A percentile compares a stretch with the other conserved stretches of the same genome.
These are phyloP conservation scores for Talaromyces wortmannii DNA, from an alignment of 495 filamentous ascomycete genomes.

Conservation along the genomic window DNA sequence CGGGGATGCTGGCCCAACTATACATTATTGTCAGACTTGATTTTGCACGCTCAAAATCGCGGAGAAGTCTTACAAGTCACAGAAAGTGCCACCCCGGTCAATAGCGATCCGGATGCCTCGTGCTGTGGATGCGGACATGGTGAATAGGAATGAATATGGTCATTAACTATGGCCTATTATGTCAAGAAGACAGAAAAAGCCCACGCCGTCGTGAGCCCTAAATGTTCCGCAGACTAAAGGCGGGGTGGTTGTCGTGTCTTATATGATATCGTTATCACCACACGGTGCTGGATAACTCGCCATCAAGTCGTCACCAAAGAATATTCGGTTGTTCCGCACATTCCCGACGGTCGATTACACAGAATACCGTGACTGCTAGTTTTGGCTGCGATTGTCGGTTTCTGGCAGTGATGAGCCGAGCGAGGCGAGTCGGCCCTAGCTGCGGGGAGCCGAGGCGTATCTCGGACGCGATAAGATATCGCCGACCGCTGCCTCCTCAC, in stretches of 20 bases:
- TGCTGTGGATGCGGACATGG: background rate
- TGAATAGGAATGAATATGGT: background rate
- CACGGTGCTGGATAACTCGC: background rate
- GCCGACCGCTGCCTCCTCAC: background rate
- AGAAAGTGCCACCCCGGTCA: slow-evolving; percentile 60
- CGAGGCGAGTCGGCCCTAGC: background rate
- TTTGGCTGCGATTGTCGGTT: background rate
- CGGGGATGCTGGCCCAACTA: slow-evolving; percentile 21
- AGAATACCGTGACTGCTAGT: background rate
- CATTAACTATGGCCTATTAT: no score
- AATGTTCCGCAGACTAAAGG: no score
- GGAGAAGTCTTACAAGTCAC: slow-evolving; percentile 48
- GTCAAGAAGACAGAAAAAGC: background rate
- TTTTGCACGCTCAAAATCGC: background rate
- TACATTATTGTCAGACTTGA: background rate
- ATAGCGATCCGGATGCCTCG: slow-evolving; percentile 8
- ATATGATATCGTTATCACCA: background rate
- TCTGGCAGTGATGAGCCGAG: background rate
- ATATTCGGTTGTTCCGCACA: background rate
- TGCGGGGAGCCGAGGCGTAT: background rate
- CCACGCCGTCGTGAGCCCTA: no score
- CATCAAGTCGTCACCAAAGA: background rate
- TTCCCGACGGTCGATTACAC: background rate
- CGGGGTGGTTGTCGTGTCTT: background rate
- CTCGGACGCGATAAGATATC: background rate